A percentile compares a stretch with the other conserved stretches of the same genome.
phyloP scores from a whole-genome alignment of 495 filamentous ascomycete species.

The Trichoderma virens region DNA sequence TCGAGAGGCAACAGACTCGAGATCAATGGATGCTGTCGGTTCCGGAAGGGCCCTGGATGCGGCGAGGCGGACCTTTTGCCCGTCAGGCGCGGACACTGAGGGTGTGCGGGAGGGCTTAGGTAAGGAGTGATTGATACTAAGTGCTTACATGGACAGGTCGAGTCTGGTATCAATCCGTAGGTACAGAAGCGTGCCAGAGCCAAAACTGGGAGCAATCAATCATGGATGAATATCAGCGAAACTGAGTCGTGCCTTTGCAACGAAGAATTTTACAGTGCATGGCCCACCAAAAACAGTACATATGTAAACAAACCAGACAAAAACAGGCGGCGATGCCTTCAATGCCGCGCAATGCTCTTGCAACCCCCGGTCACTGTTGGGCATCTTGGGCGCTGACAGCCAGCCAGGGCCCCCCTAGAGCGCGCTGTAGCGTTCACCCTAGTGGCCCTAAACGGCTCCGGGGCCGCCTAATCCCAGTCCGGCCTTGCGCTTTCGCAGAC shows the following conservation, averaged over 20 bases:
- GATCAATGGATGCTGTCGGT: neutral
- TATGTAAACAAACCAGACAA: no score
- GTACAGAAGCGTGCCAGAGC: no score
- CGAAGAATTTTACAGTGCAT: no score
- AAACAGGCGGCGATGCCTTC: neutral
- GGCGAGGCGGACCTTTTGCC: neutral
- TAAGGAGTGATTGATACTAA: no score
- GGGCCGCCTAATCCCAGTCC: constrained; percentile 1
- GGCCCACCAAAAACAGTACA: no score
- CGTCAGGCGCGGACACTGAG: neutral
- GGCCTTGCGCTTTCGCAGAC: constrained; percentile 8
- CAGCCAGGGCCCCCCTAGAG: neutral
- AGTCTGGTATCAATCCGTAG: no score
- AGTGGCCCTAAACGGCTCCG: constrained; percentile 3
- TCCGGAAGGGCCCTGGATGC: neutral
- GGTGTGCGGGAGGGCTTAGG: neutral
- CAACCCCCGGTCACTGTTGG: neutral
- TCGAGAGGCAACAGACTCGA: neutral
- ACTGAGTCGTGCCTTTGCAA: no score
- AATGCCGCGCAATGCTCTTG: neutral
- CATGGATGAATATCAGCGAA: no score
- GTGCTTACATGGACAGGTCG: no score
- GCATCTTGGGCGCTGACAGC: constrained; percentile 7
- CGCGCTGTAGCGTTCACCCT: constrained; percentile 5
- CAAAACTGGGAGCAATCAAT: no score